These are phyloP conservation scores for Cutaneotrichosporon cavernicola DNA, from an alignment of 1,284 basidiomycete genomes.

Conservation along the genomic window DNA sequence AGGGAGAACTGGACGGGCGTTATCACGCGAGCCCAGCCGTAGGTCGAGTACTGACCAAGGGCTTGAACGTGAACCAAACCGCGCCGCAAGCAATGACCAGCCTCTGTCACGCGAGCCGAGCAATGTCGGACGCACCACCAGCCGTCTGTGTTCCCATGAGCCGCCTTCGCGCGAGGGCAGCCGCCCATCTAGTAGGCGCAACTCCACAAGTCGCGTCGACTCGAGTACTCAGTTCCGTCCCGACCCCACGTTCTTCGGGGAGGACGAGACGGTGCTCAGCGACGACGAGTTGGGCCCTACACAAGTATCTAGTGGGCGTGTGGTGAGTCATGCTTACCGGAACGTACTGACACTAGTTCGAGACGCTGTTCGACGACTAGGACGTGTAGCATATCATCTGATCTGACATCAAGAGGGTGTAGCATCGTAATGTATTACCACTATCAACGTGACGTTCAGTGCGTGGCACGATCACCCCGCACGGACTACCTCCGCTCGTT, in stretches of 20 bases:
- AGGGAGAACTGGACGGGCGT: background rate
- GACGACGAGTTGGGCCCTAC: slow-evolving; percentile 18
- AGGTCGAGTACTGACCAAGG: background rate
- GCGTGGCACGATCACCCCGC: background rate
- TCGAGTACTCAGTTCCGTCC: slow-evolving; percentile 5
- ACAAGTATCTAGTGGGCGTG: slow-evolving; percentile 14
- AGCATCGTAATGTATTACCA: slow-evolving; percentile 3
- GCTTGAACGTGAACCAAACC: background rate
- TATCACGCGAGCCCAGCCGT: background rate
- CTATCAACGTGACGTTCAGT: background rate
- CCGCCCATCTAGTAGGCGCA: background rate
- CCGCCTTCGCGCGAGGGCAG: slow-evolving; percentile 6
- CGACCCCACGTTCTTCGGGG: slow-evolving; percentile 10
- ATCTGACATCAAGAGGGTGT: background rate
- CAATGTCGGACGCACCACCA: background rate
- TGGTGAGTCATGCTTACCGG: slow-evolving; percentile 5
- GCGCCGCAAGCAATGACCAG: background rate
- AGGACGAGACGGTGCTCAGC: slow-evolving; percentile 12
- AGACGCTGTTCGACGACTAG: slow-evolving; percentile 11
- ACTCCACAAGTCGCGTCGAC: background rate
- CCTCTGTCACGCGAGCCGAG: background rate
- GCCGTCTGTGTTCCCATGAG: background rate
- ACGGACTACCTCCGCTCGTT: background rate
- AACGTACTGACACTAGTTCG: slow-evolving; percentile 5
- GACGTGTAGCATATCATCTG: background rate